Conservation (phyloP, 257 asterid species). For the Henckelia pumila region DNA sequence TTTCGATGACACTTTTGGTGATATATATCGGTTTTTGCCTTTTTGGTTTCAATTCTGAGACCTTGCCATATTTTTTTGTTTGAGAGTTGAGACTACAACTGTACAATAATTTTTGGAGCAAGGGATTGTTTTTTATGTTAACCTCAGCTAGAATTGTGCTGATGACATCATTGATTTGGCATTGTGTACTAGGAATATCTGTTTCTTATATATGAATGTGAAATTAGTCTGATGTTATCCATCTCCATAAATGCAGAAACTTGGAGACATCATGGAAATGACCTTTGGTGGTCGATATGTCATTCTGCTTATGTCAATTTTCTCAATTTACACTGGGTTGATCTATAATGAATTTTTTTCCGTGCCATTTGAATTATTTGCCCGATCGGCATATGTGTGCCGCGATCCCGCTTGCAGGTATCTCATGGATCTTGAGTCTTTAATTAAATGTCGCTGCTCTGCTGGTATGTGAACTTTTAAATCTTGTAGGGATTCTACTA, state of each 20-base stretch:
- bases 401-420: constrained; percentile 95
- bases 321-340: constrained; percentile 94
- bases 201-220: not conserved
- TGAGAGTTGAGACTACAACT: too few species aligned
- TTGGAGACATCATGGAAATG: constrained; percentile 98
- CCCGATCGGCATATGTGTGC: constrained; percentile 82
- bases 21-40: not conserved
- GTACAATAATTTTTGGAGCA: not conserved
- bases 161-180: not conserved
- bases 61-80: not conserved
- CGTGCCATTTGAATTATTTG: constrained; percentile 82
- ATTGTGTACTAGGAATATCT: not conserved
- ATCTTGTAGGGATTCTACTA: constrained; percentile 67
- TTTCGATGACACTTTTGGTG: constrained; percentile 11
- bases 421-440: constrained; percentile 24
- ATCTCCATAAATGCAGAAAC: constrained; percentile 66
- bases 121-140: not conserved
- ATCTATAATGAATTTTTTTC: constrained; percentile 96
- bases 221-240: not conserved
- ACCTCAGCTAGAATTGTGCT: not conserved
- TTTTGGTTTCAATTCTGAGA: not conserved
- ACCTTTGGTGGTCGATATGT: constrained; percentile 97
- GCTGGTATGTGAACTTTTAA: constrained; percentile 13
- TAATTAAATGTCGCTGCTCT: constrained; percentile 25
- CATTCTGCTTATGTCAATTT: constrained; percentile 84